Evolutionary conservation across 805 yeast species (phyloP).

Genomic region (Pichia manshurica): DNA sequence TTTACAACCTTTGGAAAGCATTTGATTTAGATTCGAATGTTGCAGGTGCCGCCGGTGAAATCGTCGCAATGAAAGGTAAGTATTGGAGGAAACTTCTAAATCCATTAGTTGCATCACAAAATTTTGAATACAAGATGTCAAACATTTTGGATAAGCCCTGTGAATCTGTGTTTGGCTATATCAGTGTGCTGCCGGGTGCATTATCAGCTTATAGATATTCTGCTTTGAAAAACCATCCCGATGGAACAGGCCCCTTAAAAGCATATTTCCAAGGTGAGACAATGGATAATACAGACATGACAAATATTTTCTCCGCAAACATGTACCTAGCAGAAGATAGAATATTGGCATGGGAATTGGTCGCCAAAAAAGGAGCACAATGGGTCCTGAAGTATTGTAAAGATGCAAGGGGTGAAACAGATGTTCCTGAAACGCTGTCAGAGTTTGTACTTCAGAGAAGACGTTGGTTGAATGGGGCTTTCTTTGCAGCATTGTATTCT

Average conservation of each 20-base stretch:
- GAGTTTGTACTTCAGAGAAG: slow-evolving; percentile 95
- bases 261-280: slow-evolving; percentile 87
- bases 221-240: slow-evolving; percentile 77
- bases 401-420: slow-evolving; percentile 93
- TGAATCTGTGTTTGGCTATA: slow-evolving; percentile 89
- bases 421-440: slow-evolving; percentile 91
- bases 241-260: slow-evolving; percentile 86
- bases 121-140: slow-evolving; percentile 96
- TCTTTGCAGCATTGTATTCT: slow-evolving; percentile 92
- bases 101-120: slow-evolving; percentile 93
- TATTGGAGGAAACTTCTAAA: slow-evolving; percentile 75
- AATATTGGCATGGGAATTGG: slow-evolving; percentile 92
- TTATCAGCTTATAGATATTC: slow-evolving; percentile 88
- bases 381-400: slow-evolving; percentile 92
- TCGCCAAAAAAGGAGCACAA: slow-evolving; percentile 73
- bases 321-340: slow-evolving; percentile 98
- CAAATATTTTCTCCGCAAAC: slow-evolving; percentile 87
- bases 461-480: slow-evolving; percentile 97
- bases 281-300: slow-evolving; percentile 29
- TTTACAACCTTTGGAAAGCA: slow-evolving; percentile 95
- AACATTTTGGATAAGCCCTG: slow-evolving; percentile 91
- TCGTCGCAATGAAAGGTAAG: slow-evolving; percentile 90
- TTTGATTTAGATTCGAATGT: slow-evolving; percentile 94
- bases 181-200: slow-evolving; percentile 93
- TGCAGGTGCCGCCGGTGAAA: slow-evolving; percentile 99